Base-by-base conservation (phyloP, 495 filamentous ascomycete genomes). In the Glarea lozoyensis region DNA sequence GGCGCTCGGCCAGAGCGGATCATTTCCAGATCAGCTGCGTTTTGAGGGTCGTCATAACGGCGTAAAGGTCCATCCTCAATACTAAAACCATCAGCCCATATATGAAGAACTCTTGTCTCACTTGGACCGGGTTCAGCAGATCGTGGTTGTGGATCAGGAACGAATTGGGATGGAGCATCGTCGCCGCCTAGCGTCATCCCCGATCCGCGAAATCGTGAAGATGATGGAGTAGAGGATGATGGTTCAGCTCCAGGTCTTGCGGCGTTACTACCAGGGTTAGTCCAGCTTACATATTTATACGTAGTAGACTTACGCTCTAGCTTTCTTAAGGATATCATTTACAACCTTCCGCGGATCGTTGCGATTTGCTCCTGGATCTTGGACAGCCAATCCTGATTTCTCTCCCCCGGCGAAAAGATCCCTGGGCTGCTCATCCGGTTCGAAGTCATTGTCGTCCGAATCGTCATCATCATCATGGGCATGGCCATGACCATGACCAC, bases 381-480 rank as follows among this genome's bases (percentile, higher is more conserved):
- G 86, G 41, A 98, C 88, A 2, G 92, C 93, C 21, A 97, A 64
- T 4, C 89, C 93, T 17, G 89, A 95, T 65, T 98, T 98, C 68
- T 95, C 92, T 34, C 92, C 92, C 39, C 92, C 92, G 6, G 92
- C 84, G 59, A 93, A 98, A 37, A 95, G 73, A 58, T 96, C 86
- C 42, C 86, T 77, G 5, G 81, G 76, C 24, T 71, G 68, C 18
- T 78, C 65, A 4, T 75, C 74, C 23, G 80, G 76, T 31, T 82
- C 70, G 3, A 77, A 71, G 22, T 72, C 66, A 3, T 80, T 73
- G 13, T 78, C 74, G 20, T 79, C 72, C 3, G 73, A 72, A 37
- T 84, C 74, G 10, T 67, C 68, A 7, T 67, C 68, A 16, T 76
- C 77, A 12, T 74, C 75, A 40, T 79, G 69, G 19, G 71, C 69